These are phyloP conservation scores for Euphorbia pulcherrima DNA, from an alignment of 345 rosid species.

Conservation along the genomic window DNA sequence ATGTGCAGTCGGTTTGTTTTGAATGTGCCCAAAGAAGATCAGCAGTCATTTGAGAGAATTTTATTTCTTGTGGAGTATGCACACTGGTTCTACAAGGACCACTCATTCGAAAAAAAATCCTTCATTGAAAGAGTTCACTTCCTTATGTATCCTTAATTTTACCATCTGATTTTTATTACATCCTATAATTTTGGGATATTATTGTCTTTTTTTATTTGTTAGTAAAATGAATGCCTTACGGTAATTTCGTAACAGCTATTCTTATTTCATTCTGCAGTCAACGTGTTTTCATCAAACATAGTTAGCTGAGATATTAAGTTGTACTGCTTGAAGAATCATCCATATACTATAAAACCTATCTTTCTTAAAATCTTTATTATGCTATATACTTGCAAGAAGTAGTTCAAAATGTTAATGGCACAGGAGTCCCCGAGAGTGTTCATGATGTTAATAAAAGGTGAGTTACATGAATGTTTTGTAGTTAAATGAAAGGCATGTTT, in stretches of 20 bases:
- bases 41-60: constrained; percentile 93
- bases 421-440: neutral
- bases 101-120: constrained; percentile 90
- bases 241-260: neutral
- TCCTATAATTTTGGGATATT: constrained; percentile 5
- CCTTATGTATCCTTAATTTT: constrained; percentile 63
- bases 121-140: constrained; percentile 89
- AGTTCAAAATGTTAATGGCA: neutral
- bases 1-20: constrained; percentile 84
- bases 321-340: too few species aligned
- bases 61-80: constrained; percentile 94
- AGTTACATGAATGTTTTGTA: neutral
- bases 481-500: neutral
- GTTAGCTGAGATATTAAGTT: too few species aligned
- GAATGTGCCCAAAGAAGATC: constrained; percentile 97
- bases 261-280: too few species aligned
- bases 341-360: neutral
- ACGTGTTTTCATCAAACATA: too few species aligned
- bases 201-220: neutral
- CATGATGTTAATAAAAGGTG: neutral
- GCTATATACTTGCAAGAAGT: neutral
- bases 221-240: neutral
- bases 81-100: constrained; percentile 97
- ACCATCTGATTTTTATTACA: neutral
- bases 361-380: neutral